Percentiles rank a stretch among this genome's conserved stretches.
Evolutionary conservation across 2,329 filamentous ascomycete species (phyloP).

Genomic region (Cercospora berteroae): DNA sequence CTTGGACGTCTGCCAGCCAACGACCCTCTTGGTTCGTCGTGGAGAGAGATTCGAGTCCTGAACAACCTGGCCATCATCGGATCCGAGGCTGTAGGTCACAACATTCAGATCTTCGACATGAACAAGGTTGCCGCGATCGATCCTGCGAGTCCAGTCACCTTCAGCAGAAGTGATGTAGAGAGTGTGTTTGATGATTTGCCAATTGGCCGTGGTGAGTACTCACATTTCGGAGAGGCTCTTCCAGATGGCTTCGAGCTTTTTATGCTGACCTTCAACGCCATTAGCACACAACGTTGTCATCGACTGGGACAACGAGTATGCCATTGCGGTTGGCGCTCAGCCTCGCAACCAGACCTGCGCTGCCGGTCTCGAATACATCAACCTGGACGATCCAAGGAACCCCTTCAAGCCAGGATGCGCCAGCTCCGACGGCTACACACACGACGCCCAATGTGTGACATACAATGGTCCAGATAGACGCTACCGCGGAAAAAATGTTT

Average conservation of each 20-base stretch:
- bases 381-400: conserved; percentile 52
- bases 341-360: conserved; percentile 47
- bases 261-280: not conserved
- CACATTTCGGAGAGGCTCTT: not conserved
- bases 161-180: conserved; percentile 45
- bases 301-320: conserved; percentile 50
- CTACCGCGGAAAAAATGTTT: conserved; percentile 50
- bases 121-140: conserved; percentile 52
- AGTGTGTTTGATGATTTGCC: conserved; percentile 31
- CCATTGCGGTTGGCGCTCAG: conserved; percentile 43
- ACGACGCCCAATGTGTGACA: conserved; percentile 55
- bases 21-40: conserved; percentile 38
- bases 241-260: not conserved
- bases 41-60: conserved; percentile 53
- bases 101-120: conserved; percentile 64
- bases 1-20: conserved; percentile 53
- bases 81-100: conserved; percentile 51
- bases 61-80: conserved; percentile 47
- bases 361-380: conserved; percentile 56
- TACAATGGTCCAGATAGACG: conserved; percentile 49
- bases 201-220: not conserved
- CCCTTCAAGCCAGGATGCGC: conserved; percentile 52
- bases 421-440: conserved; percentile 54
- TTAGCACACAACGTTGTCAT: conserved; percentile 53
- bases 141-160: conserved; percentile 43